Evolutionary conservation across 2,329 filamentous ascomycete species (phyloP).

Genomic region (Fusarium buharicum): DNA sequence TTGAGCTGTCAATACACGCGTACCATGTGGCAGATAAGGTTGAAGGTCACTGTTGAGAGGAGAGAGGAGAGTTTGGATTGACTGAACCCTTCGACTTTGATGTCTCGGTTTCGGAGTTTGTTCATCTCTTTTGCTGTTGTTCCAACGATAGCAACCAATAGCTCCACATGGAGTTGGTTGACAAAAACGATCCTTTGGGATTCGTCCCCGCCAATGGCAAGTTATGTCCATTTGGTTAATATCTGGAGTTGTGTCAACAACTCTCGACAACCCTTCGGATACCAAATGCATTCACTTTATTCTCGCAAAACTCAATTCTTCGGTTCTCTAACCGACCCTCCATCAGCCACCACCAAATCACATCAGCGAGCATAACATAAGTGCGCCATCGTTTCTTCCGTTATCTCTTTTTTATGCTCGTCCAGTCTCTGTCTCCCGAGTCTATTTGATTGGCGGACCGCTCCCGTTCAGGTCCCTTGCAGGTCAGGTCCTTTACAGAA

Average conservation of each 20-base stretch:
- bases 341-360: conserved; percentile 10
- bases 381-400: conserved; percentile 23
- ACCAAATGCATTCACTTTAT: conserved; percentile 5
- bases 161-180: not conserved
- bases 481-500: conserved; percentile 21
- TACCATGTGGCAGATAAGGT: conserved; percentile 19
- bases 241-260: conserved; percentile 5
- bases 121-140: not conserved
- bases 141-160: not conserved
- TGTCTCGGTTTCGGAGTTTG: conserved; percentile 27
- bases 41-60: not conserved
- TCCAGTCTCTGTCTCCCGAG: conserved; percentile 17
- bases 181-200: not conserved
- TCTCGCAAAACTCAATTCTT: conserved; percentile 24
- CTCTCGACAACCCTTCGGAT: not conserved
- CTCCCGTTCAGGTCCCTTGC: conserved; percentile 24
- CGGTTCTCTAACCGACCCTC: conserved; percentile 11
- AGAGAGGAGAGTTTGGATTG: conserved; percentile 8
- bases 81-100: conserved; percentile 1
- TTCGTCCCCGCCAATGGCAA: conserved; percentile 12
- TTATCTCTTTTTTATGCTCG: conserved; percentile 8
- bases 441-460: conserved; percentile 28
- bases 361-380: conserved; percentile 12
- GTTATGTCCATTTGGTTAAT: not conserved
- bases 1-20: conserved; percentile 28